A percentile compares a stretch with the other conserved stretches of the same genome.
These are phyloP conservation scores for Elsinoe perseae DNA, from an alignment of 2,329 filamentous ascomycete species.

Conservation along the genomic window DNA sequence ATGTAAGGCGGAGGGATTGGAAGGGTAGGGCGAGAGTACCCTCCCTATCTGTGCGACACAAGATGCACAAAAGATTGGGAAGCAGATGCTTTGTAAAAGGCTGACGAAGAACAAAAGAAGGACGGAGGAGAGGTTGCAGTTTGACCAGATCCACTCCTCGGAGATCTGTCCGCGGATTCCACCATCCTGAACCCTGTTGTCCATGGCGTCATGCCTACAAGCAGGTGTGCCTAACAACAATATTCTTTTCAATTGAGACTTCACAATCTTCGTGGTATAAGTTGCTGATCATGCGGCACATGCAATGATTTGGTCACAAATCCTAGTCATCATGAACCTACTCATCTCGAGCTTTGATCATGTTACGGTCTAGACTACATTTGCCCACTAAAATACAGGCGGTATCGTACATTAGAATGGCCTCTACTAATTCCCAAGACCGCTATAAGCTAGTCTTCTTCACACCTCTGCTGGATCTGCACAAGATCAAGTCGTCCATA, in stretches of 20 bases:
- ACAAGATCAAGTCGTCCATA: slow-evolving; percentile 37
- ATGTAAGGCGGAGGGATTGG: not conserved
- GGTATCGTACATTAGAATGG: not conserved
- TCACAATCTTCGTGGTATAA: too few relatives aligned
- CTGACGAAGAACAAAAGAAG: too few relatives aligned
- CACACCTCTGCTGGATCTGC: slow-evolving; percentile 33
- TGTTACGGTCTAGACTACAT: too few relatives aligned
- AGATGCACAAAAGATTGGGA: not conserved
- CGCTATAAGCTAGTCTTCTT: slow-evolving; percentile 41
- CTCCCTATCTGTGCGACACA: not conserved
- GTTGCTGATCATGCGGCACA: too few relatives aligned
- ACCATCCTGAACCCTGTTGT: not conserved
- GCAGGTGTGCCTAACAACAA: not conserved
- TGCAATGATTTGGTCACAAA: too few relatives aligned
- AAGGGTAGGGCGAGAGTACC: not conserved
- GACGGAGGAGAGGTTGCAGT: too few relatives aligned
- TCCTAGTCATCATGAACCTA: too few relatives aligned
- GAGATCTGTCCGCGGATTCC: not conserved
- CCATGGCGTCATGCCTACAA: not conserved
- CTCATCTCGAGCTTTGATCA: too few relatives aligned
- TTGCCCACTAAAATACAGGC: too few relatives aligned
- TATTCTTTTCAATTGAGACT: too few relatives aligned
- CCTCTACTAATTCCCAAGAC: not conserved
- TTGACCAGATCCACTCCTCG: not conserved
- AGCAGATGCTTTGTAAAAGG: not conserved